Evolutionary conservation across 768 basidiomycete genomes (phyloP).

Genomic region (Tulasnella sp.): DNA sequence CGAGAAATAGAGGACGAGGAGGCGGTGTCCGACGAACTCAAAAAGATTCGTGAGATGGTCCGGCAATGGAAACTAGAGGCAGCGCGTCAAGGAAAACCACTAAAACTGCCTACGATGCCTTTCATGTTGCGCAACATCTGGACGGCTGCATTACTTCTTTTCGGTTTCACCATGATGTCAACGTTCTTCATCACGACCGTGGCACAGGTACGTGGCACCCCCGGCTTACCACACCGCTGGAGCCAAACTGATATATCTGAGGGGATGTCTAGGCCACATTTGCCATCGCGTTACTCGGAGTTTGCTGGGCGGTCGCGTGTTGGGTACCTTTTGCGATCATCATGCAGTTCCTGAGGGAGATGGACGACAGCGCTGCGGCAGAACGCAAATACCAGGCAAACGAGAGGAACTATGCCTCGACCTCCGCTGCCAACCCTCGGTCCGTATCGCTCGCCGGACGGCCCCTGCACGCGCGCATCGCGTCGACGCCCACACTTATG

Average conservation of each 20-base stretch:
- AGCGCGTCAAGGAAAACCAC: conserved; percentile 53
- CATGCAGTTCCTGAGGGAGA: conserved; percentile 80
- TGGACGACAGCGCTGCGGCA: conserved; percentile 31
- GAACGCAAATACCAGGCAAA: conserved; percentile 12
- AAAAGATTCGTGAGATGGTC: conserved; percentile 57
- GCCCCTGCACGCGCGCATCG: conserved; percentile 26
- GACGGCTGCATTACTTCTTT: conserved; percentile 75
- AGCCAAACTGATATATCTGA: not conserved
- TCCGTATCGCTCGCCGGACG: conserved; percentile 18
- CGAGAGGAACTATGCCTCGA: not conserved
- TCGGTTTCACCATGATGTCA: conserved; percentile 59
- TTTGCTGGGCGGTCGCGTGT: conserved; percentile 96
- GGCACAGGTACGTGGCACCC: conserved; percentile 41
- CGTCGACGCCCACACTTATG: conserved; percentile 24
- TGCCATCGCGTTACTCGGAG: conserved; percentile 73
- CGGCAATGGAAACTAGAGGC: conserved; percentile 79
- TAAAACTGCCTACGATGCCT: conserved; percentile 76
- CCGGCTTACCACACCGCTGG: not conserved
- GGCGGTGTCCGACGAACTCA: conserved; percentile 64
- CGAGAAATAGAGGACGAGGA: conserved; percentile 34
- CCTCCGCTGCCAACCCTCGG: not conserved
- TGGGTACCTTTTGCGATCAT: conserved; percentile 97
- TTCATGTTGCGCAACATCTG: conserved; percentile 89
- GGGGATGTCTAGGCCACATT: conserved; percentile 47
- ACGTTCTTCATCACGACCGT: conserved; percentile 83